Evolutionary conservation across 805 yeast species (phyloP).

Genomic region (Cyberlindnera americana): DNA sequence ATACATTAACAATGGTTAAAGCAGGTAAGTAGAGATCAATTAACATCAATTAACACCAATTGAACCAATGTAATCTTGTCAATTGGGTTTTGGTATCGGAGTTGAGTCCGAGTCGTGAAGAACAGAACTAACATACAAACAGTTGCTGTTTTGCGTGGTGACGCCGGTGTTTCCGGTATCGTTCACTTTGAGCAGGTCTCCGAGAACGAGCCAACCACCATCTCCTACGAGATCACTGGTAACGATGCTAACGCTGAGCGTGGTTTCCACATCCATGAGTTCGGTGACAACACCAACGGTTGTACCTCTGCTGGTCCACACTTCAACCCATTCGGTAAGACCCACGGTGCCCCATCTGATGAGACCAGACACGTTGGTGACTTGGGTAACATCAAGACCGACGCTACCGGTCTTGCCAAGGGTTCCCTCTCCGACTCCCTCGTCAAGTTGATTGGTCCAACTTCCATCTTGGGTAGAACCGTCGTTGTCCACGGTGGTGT

Average conservation of each 20-base stretch:
- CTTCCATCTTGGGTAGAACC: slow-evolving; percentile 91
- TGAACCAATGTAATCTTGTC: too few relatives aligned
- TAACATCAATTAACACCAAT: too few relatives aligned
- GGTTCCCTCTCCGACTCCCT: slow-evolving; percentile 78
- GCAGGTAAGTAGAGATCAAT: slow-evolving; percentile 25
- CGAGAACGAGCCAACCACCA: slow-evolving; percentile 78
- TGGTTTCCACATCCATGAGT: slow-evolving; percentile 98
- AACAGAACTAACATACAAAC: slow-evolving; percentile 9
- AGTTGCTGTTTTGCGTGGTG: slow-evolving; percentile 98
- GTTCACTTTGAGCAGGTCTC: slow-evolving; percentile 83
- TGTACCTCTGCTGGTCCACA: slow-evolving; percentile 99
- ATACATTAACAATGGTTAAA: slow-evolving; percentile 26
- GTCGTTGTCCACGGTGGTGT: slow-evolving; percentile 91
- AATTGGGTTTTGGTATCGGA: too few relatives aligned
- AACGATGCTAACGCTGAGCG: slow-evolving; percentile 83
- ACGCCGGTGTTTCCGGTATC: slow-evolving; percentile 80
- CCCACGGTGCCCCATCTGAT: slow-evolving; percentile 91
- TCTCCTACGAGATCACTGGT: slow-evolving; percentile 87
- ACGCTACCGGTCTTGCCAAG: slow-evolving; percentile 84
- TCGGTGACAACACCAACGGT: slow-evolving; percentile 99
- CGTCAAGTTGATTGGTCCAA: slow-evolving; percentile 79
- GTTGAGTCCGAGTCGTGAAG: slow-evolving; percentile 1
- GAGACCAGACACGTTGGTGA: slow-evolving; percentile 89
- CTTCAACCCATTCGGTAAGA: slow-evolving; percentile 86
- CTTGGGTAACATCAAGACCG: slow-evolving; percentile 90